Evolutionary conservation across 2,329 filamentous ascomycete species (phyloP).

Genomic region (Verticillium longisporum): DNA sequence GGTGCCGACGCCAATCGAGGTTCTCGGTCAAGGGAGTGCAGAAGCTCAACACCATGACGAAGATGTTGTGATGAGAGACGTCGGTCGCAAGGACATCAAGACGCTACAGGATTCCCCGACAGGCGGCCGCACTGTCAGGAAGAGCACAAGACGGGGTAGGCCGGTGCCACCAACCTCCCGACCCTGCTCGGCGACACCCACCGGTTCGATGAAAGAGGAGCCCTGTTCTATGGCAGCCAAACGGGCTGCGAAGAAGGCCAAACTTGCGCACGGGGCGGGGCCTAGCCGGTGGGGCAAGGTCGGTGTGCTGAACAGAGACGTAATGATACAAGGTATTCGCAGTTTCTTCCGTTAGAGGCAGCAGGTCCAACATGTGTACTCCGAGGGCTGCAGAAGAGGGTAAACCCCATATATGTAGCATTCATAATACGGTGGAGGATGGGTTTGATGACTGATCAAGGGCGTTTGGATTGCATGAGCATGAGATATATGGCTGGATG

Average conservation of each 20-base stretch:
- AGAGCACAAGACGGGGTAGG: neutral
- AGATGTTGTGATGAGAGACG: neutral
- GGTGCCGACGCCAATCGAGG: neutral
- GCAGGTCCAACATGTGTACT: neutral
- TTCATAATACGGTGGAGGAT: neutral
- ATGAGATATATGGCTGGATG: neutral
- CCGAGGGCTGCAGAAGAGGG: neutral
- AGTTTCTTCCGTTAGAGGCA: constrained; percentile 33
- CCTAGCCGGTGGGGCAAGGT: constrained; percentile 29
- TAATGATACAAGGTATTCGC: constrained; percentile 32
- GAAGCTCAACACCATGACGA: neutral
- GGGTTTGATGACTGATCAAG: neutral
- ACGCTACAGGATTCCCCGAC: neutral
- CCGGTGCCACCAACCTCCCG: neutral
- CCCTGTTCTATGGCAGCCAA: neutral
- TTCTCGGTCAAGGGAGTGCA: neutral
- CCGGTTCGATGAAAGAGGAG: neutral
- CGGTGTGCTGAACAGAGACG: constrained; percentile 26
- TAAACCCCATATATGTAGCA: neutral
- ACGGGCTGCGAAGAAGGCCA: constrained; percentile 3
- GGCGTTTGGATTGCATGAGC: constrained; percentile 1
- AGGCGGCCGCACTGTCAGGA: neutral
- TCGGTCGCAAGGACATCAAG: neutral
- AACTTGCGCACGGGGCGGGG: constrained; percentile 15
- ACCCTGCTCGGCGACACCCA: neutral